These are phyloP conservation scores for Microsporum audouinii DNA, from an alignment of 2,329 filamentous ascomycete genomes.

Conservation along the genomic window DNA sequence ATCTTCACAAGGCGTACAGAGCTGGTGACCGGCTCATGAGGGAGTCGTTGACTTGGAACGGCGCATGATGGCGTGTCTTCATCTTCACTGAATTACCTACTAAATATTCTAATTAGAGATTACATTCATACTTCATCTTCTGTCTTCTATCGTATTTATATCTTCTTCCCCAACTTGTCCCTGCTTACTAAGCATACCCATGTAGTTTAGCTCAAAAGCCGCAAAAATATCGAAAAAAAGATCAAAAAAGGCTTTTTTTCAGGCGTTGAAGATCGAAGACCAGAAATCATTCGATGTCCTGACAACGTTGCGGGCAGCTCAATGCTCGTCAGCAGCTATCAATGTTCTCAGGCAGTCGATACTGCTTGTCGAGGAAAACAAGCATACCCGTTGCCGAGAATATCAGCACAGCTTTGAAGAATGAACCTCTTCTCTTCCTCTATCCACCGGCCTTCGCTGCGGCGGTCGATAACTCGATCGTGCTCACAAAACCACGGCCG, in stretches of 20 bases:
- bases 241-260: slow-evolving; percentile 5
- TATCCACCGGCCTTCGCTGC: slow-evolving; percentile 34
- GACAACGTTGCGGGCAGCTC: not conserved
- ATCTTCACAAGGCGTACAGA: slow-evolving; percentile 53
- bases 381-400: slow-evolving; percentile 28
- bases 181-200: not conserved
- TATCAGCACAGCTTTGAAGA: slow-evolving; percentile 22
- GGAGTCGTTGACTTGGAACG: not conserved
- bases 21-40: not conserved
- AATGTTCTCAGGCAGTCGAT: slow-evolving; percentile 36
- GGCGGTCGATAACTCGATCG: slow-evolving; percentile 10
- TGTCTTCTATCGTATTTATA: not conserved
- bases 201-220: not conserved
- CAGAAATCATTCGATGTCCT: not conserved
- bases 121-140: not conserved
- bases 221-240: not conserved
- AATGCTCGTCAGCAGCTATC: slow-evolving; percentile 12
- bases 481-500: not conserved
- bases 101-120: not conserved
- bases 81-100: not conserved
- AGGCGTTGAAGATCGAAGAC: not conserved
- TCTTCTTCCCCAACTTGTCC: not conserved
- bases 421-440: slow-evolving; percentile 37
- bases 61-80: not conserved
- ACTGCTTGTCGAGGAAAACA: slow-evolving; percentile 31